A percentile compares a stretch with the other conserved stretches of the same genome.
phyloP scores from a whole-genome alignment of 371 early-diverging fungal species.

The Choanephora cucurbitarum region DNA sequence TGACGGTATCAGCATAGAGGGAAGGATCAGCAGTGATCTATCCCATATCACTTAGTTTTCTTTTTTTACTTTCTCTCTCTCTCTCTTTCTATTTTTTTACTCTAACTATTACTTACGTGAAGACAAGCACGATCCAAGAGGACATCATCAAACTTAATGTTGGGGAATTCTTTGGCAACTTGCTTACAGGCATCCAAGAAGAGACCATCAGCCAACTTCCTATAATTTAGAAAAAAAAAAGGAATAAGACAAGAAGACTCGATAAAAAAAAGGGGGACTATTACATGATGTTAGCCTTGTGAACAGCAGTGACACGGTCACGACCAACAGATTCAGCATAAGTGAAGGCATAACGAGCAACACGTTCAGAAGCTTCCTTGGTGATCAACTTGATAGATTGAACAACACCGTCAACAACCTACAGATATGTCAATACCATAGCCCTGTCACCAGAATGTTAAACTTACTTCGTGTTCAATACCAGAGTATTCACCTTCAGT shows the following conservation, averaged over 20 bases:
- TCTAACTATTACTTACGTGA: conserved; percentile 58
- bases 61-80: too few species aligned
- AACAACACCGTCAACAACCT: conserved; percentile 94
- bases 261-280: too few species aligned
- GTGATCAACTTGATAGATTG: conserved; percentile 99
- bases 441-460: too few species aligned
- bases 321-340: conserved; percentile 91
- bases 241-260: too few species aligned
- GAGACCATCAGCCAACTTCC: conserved; percentile 95
- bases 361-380: conserved; percentile 90
- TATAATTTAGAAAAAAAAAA: too few species aligned
- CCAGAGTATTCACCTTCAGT: conserved; percentile 99
- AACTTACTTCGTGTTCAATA: conserved; percentile 87
- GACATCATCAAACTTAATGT: conserved; percentile 89
- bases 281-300: conserved; percentile 81
- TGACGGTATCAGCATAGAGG: conserved; percentile 87
- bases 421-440: too few species aligned
- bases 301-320: conserved; percentile 92
- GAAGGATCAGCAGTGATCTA: conserved; percentile 95
- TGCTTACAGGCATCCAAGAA: conserved; percentile 94
- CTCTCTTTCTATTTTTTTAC: too few species aligned
- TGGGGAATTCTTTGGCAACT: conserved; percentile 90
- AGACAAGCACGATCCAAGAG: conserved; percentile 95
- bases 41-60: too few species aligned
- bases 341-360: conserved; percentile 94